Evolutionary conservation across 2,329 filamentous ascomycete species (phyloP).

Genomic region (Dactylellina leptospora): DNA sequence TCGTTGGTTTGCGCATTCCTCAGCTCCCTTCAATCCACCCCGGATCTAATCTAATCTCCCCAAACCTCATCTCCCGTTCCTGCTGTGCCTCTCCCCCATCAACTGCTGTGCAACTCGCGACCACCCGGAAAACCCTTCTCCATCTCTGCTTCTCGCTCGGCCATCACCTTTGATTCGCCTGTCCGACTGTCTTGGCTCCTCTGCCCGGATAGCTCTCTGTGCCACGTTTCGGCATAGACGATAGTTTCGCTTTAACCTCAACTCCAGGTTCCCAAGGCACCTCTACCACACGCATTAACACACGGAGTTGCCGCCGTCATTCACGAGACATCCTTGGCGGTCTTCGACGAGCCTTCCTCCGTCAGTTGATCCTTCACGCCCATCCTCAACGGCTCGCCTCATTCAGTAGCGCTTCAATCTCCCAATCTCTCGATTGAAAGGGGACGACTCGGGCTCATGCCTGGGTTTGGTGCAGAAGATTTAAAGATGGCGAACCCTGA

Average conservation of each 20-base stretch:
- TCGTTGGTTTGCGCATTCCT: no score
- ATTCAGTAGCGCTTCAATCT: no score
- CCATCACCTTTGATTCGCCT: neutral
- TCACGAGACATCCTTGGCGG: slow-evolving; percentile 7
- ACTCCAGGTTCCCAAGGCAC: slow-evolving; percentile 10
- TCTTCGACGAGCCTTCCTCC: neutral
- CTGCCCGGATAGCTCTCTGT: slow-evolving; percentile 16
- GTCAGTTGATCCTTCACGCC: neutral
- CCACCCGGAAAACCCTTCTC: slow-evolving; percentile 5
- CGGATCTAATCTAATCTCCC: slow-evolving; percentile 33
- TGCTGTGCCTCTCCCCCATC: slow-evolving; percentile 5
- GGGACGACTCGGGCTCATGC: slow-evolving; percentile 37
- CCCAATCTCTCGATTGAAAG: neutral
- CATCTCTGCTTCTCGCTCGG: neutral
- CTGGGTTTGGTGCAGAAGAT: slow-evolving; percentile 30
- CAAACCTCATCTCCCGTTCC: slow-evolving; percentile 7
- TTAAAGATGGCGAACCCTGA: slow-evolving; percentile 50
- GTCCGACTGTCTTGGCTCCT: slow-evolving; percentile 1
- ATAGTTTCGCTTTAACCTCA: slow-evolving; percentile 16
- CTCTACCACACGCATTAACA: neutral
- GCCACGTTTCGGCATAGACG: slow-evolving; percentile 43
- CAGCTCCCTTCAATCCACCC: slow-evolving; percentile 1
- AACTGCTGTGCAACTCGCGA: neutral
- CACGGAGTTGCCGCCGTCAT: slow-evolving; percentile 29
- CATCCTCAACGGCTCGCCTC: neutral